Conservation (phyloP, 108 stramenopile genomes). For the Poteriospumella lacustris region DNA sequence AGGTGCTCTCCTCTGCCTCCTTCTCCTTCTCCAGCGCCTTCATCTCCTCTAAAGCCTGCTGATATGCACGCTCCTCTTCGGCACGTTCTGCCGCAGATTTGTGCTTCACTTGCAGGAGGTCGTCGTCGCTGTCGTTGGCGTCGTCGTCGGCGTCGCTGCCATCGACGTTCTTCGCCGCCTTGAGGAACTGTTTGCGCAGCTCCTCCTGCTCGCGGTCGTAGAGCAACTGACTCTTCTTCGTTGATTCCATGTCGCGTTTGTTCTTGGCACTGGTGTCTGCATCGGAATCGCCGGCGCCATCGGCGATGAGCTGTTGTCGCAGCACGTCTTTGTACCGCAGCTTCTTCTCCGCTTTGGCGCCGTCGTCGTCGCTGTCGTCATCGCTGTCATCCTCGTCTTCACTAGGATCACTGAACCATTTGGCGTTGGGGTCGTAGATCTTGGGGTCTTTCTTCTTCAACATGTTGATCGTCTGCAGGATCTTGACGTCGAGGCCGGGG, state of each 20-base stretch:
- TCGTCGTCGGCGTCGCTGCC: constrained; percentile 40
- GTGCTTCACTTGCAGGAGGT: constrained; percentile 38
- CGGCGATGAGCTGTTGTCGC: constrained; percentile 78
- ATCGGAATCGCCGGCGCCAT: constrained; percentile 62
- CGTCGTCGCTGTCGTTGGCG: constrained; percentile 37
- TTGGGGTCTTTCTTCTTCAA: constrained; percentile 37
- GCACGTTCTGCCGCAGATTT: constrained; percentile 53
- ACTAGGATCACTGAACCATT: background rate
- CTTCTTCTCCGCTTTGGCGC: constrained; percentile 21
- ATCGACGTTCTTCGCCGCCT: constrained; percentile 50
- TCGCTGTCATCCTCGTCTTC: background rate
- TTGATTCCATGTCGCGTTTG: constrained; percentile 29
- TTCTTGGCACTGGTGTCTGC: constrained; percentile 36
- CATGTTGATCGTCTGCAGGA: constrained; percentile 31
- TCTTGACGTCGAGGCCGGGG: constrained; percentile 1
- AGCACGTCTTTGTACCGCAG: constrained; percentile 85
- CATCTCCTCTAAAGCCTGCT: constrained; percentile 61
- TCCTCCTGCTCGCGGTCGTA: constrained; percentile 85
- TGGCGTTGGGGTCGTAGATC: constrained; percentile 31
- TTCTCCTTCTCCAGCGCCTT: constrained; percentile 67
- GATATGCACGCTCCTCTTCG: constrained; percentile 53
- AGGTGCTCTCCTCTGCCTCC: constrained; percentile 70
- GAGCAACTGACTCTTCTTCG: constrained; percentile 50
- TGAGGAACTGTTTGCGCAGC: constrained; percentile 72
- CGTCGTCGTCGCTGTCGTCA: constrained; percentile 35